Percentiles rank a stretch among this genome's conserved stretches.
Evolutionary conservation across 345 rosid species (phyloP).

Genomic region (Arabidopsis thaliana): TAIR10.1 NC_003076.8:4255501-4256000

Average conservation of each 20-base stretch:
- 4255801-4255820: slow-evolving; percentile 29
- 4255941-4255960: slow-evolving; percentile 70
- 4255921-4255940: slow-evolving; percentile 30
- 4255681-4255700: slow-evolving; percentile 25
- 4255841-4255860: slow-evolving; percentile 30
- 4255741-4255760: slow-evolving; percentile 38
- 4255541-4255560: background rate
- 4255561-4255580: background rate
- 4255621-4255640: slow-evolving; percentile 19
- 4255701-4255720: slow-evolving; percentile 41
- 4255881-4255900: slow-evolving; percentile 20
- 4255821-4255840: slow-evolving; percentile 15
- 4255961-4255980: slow-evolving; percentile 63
- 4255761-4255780: slow-evolving; percentile 41
- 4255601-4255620: slow-evolving; percentile 22
- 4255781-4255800: slow-evolving; percentile 27
- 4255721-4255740: slow-evolving; percentile 41
- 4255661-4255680: slow-evolving; percentile 26
- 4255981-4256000: slow-evolving; percentile 63
- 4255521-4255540: background rate
- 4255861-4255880: slow-evolving; percentile 10
- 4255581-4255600: slow-evolving; percentile 23
- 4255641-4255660: slow-evolving; percentile 28
- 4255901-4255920: slow-evolving; percentile 1
- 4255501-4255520: background rate